Base-by-base conservation (phyloP, 352 stramenopile genomes). In the Phytophthora sojae region DNA sequence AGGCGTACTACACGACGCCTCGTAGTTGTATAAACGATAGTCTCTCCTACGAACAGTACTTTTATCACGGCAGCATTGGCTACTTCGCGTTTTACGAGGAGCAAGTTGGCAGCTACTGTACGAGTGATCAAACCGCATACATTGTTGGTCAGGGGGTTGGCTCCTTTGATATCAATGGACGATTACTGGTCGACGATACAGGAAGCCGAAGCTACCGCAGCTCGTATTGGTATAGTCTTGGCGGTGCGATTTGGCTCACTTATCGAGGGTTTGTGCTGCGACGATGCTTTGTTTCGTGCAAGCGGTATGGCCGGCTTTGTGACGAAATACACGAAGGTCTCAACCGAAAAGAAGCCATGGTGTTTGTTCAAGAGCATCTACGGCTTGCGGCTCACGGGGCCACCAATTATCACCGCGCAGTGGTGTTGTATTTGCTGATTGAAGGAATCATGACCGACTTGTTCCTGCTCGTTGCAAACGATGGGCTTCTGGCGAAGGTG, bases 391-490 rank as follows among this genome's bases (percentile, higher is more conserved):
- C 64, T 21, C 64, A 66, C n/a, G 56, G 49, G 3, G 64, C 64
- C 5, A 57, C 8, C 4, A 78, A 75, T 61, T 59, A 39, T 8
- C 61, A 77, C 21, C 65, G 71, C 37, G 11, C 25, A 0, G 21
- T 23, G 0, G 14, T 75, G 4, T 32, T 75, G 17, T 74, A 74
- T 39, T 29, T 71, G 23, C 45, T 75, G 2, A 21, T 75, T 32
- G 71, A 77, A 51, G 45, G 65, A 1, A 53, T 78, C 32, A 75
- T 78, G 71, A 57, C 45, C 3, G 71, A 75, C 11, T 39, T 75
- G 15, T 78, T 77, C 23, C 45, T 78, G 14, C 52, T 78, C 6
- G 60, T 75, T 9, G 66, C 66, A 7, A 68, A 75, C 15, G 60
- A 74, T 23, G 61, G 66, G 21, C 29, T 65, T 19, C 4, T 44